phyloP scores from a whole-genome alignment of 1,284 basidiomycete genomes.

The Puccinia polysora region DNA sequence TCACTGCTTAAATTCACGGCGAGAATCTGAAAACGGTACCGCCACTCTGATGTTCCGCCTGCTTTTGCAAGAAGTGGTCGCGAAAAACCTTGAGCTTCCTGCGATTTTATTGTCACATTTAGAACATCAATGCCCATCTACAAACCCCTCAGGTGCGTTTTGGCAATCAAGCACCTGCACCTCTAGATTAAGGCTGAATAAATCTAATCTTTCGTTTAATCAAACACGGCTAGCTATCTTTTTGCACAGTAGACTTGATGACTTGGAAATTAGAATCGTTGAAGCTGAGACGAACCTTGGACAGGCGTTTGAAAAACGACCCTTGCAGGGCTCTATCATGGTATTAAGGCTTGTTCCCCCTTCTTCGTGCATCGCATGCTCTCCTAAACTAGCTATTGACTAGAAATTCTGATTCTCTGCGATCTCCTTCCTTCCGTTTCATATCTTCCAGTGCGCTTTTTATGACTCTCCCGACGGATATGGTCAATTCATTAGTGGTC shows the following conservation, averaged over 20 bases:
- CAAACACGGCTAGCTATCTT: conserved; percentile 24
- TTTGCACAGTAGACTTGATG: conserved; percentile 26
- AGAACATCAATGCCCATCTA: neutral
- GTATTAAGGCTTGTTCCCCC: conserved; percentile 11
- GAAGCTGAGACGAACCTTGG: conserved; percentile 21
- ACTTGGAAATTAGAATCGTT: conserved; percentile 21
- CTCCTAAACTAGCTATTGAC: neutral
- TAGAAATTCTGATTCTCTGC: neutral
- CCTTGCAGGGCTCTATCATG: conserved; percentile 32
- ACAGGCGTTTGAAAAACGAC: conserved; percentile 21
- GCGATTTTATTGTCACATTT: neutral
- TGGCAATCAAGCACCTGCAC: neutral
- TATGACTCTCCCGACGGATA: conserved; percentile 18
- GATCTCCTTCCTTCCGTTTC: neutral
- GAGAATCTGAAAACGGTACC: conserved; percentile 32
- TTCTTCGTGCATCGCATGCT: neutral
- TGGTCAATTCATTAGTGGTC: conserved; percentile 22
- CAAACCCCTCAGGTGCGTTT: conserved; percentile 24
- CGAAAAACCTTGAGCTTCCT: neutral
- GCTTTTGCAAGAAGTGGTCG: conserved; percentile 12
- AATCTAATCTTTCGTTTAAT: too few species aligned
- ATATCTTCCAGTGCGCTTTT: conserved; percentile 14
- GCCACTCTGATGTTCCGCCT: conserved; percentile 36
- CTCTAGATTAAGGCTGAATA: too few species aligned
- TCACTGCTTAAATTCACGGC: conserved; percentile 10